A percentile compares a stretch with the other conserved stretches of the same genome.
phyloP scores from a whole-genome alignment of 306 rosid genomes.

The Vachellia pachyceras region DNA sequence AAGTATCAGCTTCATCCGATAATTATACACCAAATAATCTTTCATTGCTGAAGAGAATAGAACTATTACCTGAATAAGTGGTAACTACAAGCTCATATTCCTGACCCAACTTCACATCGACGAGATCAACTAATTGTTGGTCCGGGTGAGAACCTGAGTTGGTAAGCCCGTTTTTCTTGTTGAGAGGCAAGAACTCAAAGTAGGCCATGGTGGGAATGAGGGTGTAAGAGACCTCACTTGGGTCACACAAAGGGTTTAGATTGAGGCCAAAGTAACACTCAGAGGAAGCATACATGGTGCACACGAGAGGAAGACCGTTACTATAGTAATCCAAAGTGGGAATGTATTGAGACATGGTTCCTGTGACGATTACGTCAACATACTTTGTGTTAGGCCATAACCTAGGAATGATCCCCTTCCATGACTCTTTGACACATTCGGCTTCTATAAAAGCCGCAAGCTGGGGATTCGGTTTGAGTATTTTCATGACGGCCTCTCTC shows the following conservation, averaged over 20 bases:
- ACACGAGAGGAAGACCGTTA: conserved; percentile 57
- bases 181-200: conserved; percentile 56
- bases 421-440: conserved; percentile 48
- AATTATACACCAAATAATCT: too few species aligned
- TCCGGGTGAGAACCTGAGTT: conserved; percentile 28
- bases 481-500: conserved; percentile 47
- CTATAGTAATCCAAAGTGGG: conserved; percentile 52
- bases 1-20: background rate
- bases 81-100: conserved; percentile 60
- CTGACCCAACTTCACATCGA: conserved; percentile 50
- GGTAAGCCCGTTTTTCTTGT: conserved; percentile 24
- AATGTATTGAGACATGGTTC: conserved; percentile 63
- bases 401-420: conserved; percentile 54
- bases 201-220: conserved; percentile 60
- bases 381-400: conserved; percentile 64
- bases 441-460: conserved; percentile 50
- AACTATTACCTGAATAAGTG: conserved; percentile 53
- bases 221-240: conserved; percentile 54
- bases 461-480: conserved; percentile 48
- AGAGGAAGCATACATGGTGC: conserved; percentile 62
- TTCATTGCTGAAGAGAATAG: too few species aligned
- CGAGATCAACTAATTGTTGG: conserved; percentile 49
- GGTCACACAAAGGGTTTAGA: conserved; percentile 55
- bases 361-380: conserved; percentile 61
- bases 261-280: conserved; percentile 67